Conservation (phyloP, 1,139 yeast species). For the Spathaspora sp. region DNA sequence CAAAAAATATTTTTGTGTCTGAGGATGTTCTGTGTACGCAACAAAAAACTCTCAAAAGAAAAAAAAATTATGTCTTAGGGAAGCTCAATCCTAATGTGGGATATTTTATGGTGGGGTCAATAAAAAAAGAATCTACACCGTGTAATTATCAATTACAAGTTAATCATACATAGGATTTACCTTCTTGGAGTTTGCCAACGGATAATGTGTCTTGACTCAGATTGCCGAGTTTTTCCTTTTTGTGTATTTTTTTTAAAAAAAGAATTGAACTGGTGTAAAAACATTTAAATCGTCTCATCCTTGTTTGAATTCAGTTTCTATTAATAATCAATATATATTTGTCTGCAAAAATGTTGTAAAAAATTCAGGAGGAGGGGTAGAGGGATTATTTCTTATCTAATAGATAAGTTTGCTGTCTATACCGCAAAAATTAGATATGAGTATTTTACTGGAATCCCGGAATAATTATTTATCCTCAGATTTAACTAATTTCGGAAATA, state of each 20-base stretch:
- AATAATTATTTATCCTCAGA: background rate
- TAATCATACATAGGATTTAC: background rate
- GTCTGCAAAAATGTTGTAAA: background rate
- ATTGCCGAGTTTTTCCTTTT: background rate
- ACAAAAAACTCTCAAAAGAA: background rate
- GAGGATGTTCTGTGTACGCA: background rate
- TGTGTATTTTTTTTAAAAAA: background rate
- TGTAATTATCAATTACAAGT: background rate
- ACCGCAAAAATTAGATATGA: background rate
- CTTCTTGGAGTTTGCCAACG: background rate
- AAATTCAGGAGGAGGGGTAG: constrained; percentile 1
- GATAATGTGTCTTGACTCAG: background rate
- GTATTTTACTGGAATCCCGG: background rate
- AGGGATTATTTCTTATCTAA: background rate
- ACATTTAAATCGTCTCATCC: background rate
- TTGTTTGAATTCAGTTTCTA: background rate
- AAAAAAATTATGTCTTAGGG: constrained; percentile 1
- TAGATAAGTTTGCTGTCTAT: background rate
- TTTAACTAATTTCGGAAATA: background rate
- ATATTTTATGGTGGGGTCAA: constrained; percentile 3
- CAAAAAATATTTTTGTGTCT: constrained; percentile 1
- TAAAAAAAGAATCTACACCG: background rate
- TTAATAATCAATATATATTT: background rate
- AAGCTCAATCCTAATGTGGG: constrained; percentile 5
- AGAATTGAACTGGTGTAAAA: background rate